A percentile compares a stretch with the other conserved stretches of the same genome.
Conservation (phyloP, 768 basidiomycete species). For the Lentinula raphanica region DNA sequence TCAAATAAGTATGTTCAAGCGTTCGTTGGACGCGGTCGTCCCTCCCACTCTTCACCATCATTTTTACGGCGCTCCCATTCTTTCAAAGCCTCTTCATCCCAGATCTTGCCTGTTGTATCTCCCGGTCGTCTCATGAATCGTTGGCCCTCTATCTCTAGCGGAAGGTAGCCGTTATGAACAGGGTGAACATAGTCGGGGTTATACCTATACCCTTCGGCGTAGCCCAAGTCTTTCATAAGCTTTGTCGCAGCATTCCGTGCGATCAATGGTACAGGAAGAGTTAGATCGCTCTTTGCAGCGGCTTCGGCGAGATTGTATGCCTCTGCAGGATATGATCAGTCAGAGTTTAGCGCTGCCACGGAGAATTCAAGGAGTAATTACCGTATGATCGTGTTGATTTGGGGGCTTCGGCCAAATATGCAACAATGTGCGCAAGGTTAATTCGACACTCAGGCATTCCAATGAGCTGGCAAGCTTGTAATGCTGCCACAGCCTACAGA, state of each 20-base stretch:
- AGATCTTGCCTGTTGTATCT: conserved; percentile 41
- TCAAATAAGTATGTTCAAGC: not conserved
- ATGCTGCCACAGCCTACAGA: conserved; percentile 51
- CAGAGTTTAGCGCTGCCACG: not conserved
- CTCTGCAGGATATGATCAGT: conserved; percentile 23
- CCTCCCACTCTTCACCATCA: conserved; percentile 43
- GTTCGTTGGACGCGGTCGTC: conserved; percentile 14
- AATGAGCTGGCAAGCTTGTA: conserved; percentile 61
- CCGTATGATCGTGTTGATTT: conserved; percentile 74
- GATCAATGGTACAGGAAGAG: conserved; percentile 60
- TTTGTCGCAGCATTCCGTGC: conserved; percentile 76
- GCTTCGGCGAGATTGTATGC: conserved; percentile 69
- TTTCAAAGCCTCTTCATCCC: conserved; percentile 55
- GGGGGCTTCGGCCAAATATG: conserved; percentile 76
- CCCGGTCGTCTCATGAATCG: conserved; percentile 39
- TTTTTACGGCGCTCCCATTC: conserved; percentile 54
- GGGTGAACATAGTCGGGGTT: conserved; percentile 65
- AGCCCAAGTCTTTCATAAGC: conserved; percentile 66
- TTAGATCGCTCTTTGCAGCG: conserved; percentile 47
- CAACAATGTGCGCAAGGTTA: conserved; percentile 70
- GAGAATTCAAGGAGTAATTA: not conserved
- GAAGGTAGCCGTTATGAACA: conserved; percentile 59
- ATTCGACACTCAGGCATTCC: conserved; percentile 85
- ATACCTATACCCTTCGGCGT: conserved; percentile 59
- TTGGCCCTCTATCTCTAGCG: conserved; percentile 38